Evolutionary conservation across 495 filamentous ascomycete genomes (phyloP).

Genomic region (Aspergillus bridgeri): DNA sequence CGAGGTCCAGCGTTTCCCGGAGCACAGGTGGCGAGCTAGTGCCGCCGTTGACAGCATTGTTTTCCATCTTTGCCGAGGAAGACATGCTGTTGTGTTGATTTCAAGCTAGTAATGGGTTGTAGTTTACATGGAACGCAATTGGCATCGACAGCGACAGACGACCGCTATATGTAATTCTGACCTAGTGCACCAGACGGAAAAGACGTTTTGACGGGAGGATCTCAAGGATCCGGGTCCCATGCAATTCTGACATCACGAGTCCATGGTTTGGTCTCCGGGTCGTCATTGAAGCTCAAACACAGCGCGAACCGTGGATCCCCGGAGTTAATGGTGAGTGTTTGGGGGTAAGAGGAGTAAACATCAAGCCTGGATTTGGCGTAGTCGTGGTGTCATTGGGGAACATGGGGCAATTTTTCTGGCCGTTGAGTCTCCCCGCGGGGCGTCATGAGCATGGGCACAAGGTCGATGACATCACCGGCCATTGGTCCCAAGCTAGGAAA

Average conservation of each 20-base stretch:
- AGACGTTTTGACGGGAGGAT: neutral
- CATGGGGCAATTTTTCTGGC: neutral
- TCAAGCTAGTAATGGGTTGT: neutral
- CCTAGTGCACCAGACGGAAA: neutral
- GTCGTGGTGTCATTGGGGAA: conserved; percentile 21
- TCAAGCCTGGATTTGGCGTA: conserved; percentile 11
- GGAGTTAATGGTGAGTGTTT: neutral
- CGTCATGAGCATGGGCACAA: conserved; percentile 1
- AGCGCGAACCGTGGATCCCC: neutral
- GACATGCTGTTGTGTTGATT: conserved; percentile 16
- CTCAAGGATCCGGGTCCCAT: neutral
- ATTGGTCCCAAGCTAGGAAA: neutral
- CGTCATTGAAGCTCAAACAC: neutral
- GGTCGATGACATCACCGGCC: conserved; percentile 20
- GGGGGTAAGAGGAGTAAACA: conserved; percentile 1
- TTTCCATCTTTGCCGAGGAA: conserved; percentile 10
- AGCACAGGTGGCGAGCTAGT: conserved; percentile 21
- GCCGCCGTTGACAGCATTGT: conserved; percentile 15
- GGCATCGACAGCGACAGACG: neutral
- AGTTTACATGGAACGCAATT: neutral
- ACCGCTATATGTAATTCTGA: neutral
- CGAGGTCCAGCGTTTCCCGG: conserved; percentile 32
- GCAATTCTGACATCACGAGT: neutral
- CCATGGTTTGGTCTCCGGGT: neutral
- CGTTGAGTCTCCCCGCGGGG: neutral